phyloP scores from a whole-genome alignment of 306 rosid genomes.

The Carpinus viminea region DNA sequence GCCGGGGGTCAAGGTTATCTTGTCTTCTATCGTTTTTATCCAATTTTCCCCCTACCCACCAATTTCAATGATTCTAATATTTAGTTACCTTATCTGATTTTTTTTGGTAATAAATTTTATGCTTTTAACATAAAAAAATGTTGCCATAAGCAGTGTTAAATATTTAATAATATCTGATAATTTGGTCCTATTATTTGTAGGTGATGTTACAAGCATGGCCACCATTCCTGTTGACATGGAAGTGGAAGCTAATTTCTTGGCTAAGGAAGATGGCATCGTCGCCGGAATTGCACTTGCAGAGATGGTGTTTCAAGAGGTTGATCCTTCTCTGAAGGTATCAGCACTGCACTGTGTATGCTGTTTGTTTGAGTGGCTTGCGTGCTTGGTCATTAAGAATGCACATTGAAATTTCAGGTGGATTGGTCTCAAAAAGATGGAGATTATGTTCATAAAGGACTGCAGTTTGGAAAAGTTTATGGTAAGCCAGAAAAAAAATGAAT shows the following conservation, averaged over 20 bases:
- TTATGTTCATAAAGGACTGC: conserved; percentile 64
- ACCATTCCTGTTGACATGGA: conserved; percentile 75
- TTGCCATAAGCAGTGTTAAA: background rate
- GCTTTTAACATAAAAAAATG: background rate
- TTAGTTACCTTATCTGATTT: background rate
- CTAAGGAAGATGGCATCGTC: conserved; percentile 81
- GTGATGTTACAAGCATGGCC: conserved; percentile 84
- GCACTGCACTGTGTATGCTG: conserved; percentile 23
- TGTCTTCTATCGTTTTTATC: conserved; percentile 8
- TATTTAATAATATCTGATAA: background rate
- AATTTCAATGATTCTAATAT: background rate
- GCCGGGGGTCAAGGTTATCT: conserved; percentile 65
- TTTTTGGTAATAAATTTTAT: too few species aligned
- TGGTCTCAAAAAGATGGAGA: conserved; percentile 88
- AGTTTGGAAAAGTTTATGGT: conserved; percentile 87
- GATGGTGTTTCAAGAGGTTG: conserved; percentile 79
- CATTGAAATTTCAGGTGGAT: conserved; percentile 63
- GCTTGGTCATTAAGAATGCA: conserved; percentile 16
- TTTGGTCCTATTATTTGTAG: conserved; percentile 34
- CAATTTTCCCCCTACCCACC: background rate
- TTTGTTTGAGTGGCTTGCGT: conserved; percentile 20
- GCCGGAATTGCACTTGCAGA: conserved; percentile 88
- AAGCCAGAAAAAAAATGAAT: conserved; percentile 27
- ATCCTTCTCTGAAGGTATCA: conserved; percentile 76
- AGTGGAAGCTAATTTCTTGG: conserved; percentile 88